A percentile compares a stretch with the other conserved stretches of the same genome.
phyloP scores from a whole-genome alignment of 352 stramenopile species.

The Thalassiosira mediterranea region DNA sequence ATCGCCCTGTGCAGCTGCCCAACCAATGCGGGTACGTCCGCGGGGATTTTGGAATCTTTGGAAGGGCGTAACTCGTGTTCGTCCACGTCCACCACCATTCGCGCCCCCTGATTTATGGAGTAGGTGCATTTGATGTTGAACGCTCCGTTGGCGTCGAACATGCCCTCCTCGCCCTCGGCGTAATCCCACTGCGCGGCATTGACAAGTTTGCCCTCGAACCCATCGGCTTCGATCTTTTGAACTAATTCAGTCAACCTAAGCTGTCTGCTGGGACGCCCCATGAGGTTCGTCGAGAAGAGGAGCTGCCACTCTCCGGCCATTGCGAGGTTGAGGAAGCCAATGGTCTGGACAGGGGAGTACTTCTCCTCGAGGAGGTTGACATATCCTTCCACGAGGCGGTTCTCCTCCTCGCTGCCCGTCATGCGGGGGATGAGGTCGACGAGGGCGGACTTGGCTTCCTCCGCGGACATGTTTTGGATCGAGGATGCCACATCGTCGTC shows the following conservation, averaged over 20 bases:
- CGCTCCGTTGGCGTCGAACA: conserved; percentile 58
- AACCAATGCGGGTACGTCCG: conserved; percentile 44
- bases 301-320: conserved; percentile 74
- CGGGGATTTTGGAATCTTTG: conserved; percentile 54
- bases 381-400: conserved; percentile 57
- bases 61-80: conserved; percentile 45
- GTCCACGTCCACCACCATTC: conserved; percentile 54
- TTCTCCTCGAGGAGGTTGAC: conserved; percentile 70
- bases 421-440: conserved; percentile 71
- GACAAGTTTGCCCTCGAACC: conserved; percentile 35
- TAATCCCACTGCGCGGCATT: conserved; percentile 37
- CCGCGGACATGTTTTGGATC: conserved; percentile 19
- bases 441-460: conserved; percentile 29
- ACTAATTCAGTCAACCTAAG: conserved; percentile 29
- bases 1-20: conserved; percentile 56
- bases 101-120: conserved; percentile 61
- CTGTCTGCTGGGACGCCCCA: conserved; percentile 14
- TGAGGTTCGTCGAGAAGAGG: conserved; percentile 69
- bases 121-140: conserved; percentile 61
- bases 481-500: neutral
- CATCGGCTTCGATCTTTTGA: conserved; percentile 35
- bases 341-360: conserved; percentile 62
- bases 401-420: conserved; percentile 65
- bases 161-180: conserved; percentile 20
- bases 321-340: conserved; percentile 73